Base-by-base conservation (phyloP, 1,284 basidiomycete genomes). In the Macrocystidia cucumis region DNA sequence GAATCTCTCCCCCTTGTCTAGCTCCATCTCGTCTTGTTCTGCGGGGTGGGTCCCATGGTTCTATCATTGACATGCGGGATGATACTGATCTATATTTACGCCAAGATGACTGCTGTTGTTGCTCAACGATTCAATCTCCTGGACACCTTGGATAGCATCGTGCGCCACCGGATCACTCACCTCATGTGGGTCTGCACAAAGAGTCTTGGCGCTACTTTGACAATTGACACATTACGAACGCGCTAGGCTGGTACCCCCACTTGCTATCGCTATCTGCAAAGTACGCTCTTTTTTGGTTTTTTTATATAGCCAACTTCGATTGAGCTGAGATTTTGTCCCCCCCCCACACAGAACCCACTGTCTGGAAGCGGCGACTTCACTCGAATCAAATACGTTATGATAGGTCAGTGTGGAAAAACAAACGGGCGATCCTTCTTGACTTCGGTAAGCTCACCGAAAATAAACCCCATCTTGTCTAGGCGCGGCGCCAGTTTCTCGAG, bases 61-160 rank as follows among this genome's bases (percentile, higher is more conserved):
- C 14, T 11, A n/a, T 24, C 4, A 32, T 26, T 17, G 18, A 23
- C 11, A 21, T 23, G 17, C n/a, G 14, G 11, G 22, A n/a, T 44
- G 9, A 28, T n/a, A 8, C 2, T 17, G 17, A 21, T 41, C 25
- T 19, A 29, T n/a, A n/a, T n/a, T n/a, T n/a, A n/a, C n/a, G 21
- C 1, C 35, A 34, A 79, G 78, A 60, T 77, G 32, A 62, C 72
- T 1, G 41, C 82, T 9, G 78, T 89, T 2, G 68, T 87, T 6
- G 56, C 78, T 3, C 72, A 77, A 12, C 81, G 71, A 50, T 89
- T 86, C 50, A 72, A 70, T 37, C 72, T 84, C 35, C 52, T 61
- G 17, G 60, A 62, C 13, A 76, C 82, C 54, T 64, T 84, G 38
- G 60, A 72, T 29, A 78, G 73, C 43, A 74, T 88, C 42, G 61